Evolutionary conservation across 148 eudicot genomes (phyloP).

Genomic region (Chenopodium berlandieri): DNA sequence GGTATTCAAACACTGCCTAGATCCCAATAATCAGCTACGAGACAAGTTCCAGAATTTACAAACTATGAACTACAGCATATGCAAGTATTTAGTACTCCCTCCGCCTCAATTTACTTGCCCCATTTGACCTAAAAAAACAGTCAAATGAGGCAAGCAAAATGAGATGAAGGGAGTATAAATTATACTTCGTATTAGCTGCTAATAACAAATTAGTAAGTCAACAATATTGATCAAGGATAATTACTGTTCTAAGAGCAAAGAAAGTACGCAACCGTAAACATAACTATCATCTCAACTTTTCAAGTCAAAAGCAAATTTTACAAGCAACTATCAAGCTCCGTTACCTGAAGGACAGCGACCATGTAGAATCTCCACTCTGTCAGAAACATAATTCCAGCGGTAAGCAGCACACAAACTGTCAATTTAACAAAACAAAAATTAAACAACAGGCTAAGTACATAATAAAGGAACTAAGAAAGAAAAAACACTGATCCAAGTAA

Average conservation of each 20-base stretch:
- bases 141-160: too few species aligned
- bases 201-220: background rate
- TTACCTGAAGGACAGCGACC: background rate
- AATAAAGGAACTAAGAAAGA: background rate
- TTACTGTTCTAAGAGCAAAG: background rate
- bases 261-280: background rate
- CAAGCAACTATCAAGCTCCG: background rate
- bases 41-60: background rate
- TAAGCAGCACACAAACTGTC: background rate
- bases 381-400: background rate
- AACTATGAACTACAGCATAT: background rate
- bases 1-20: background rate
- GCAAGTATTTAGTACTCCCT: background rate
- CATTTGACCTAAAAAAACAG: too few species aligned
- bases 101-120: too few species aligned
- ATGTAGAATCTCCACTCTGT: background rate
- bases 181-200: too few species aligned
- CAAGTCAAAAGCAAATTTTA: background rate
- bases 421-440: background rate
- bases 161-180: too few species aligned
- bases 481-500: background rate
- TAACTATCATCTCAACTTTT: background rate
- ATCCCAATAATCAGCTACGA: background rate
- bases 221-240: background rate
- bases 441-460: background rate